These are phyloP conservation scores for Hevea brasiliensis DNA, from an alignment of 345 rosid species.

Conservation along the genomic window DNA sequence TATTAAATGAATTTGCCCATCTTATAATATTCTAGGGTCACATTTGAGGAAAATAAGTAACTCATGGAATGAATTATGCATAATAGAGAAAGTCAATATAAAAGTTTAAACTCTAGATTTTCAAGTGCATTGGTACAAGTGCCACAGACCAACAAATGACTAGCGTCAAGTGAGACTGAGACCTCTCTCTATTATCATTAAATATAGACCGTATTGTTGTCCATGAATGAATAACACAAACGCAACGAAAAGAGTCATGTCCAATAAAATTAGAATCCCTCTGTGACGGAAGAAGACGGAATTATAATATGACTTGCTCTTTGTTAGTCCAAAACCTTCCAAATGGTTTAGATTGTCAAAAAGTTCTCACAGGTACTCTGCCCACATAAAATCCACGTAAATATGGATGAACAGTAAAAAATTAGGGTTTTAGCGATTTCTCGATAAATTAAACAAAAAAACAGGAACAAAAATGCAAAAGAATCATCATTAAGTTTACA, in stretches of 20 bases:
- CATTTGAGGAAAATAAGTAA: background rate
- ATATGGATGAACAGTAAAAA: background rate
- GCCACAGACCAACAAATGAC: too few species aligned
- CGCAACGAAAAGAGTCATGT: too few species aligned
- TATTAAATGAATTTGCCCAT: background rate
- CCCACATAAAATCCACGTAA: background rate
- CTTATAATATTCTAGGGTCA: background rate
- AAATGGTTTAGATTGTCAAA: background rate
- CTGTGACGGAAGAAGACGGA: too few species aligned
- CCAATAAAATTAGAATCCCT: too few species aligned
- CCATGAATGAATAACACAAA: too few species aligned
- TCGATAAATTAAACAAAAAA: background rate
- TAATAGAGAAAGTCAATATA: background rate
- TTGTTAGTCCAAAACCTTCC: background rate
- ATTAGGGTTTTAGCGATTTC: slow-evolving; percentile 1
- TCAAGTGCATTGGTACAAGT: too few species aligned
- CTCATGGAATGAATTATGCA: background rate
- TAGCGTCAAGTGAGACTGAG: too few species aligned
- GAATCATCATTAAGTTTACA: too few species aligned
- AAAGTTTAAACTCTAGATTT: too few species aligned
- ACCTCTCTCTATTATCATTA: too few species aligned
- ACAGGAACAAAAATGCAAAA: too few species aligned
- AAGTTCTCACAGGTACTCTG: background rate
- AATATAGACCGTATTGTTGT: too few species aligned
- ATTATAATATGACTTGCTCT: background rate